phyloP scores from a whole-genome alignment of 495 filamentous ascomycete genomes.

The Penicillium crystallinum region DNA sequence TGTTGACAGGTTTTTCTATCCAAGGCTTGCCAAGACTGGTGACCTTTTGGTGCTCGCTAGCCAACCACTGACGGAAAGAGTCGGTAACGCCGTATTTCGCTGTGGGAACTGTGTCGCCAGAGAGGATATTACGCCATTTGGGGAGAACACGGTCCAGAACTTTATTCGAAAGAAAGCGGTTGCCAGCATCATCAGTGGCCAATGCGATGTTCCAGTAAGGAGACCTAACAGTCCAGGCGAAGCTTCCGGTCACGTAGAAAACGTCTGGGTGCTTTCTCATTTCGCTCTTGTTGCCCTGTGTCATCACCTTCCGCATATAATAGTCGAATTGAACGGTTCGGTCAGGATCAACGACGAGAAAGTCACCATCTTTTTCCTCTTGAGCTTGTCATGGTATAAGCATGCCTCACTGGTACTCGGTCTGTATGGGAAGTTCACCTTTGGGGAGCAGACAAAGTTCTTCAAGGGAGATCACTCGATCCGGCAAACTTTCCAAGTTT shows the following conservation, averaged over 20 bases:
- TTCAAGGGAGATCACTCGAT: neutral
- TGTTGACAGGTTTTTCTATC: neutral
- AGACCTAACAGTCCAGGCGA: neutral
- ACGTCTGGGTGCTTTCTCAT: neutral
- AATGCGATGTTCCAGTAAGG: conserved; percentile 5
- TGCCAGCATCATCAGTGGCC: neutral
- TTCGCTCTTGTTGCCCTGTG: neutral
- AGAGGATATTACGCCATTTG: neutral
- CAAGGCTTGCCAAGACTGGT: neutral
- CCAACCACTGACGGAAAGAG: neutral
- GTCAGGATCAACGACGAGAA: neutral
- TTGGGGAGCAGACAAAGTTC: neutral
- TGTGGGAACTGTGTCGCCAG: neutral
- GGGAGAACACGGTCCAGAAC: conserved; percentile 1
- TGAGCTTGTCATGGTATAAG: neutral
- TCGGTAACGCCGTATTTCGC: neutral
- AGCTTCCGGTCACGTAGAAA: neutral
- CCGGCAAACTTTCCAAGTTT: neutral
- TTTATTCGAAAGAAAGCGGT: neutral
- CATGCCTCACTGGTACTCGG: neutral
- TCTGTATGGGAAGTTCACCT: neutral
- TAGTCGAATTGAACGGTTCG: neutral
- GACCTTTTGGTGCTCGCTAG: neutral
- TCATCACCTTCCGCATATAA: neutral
- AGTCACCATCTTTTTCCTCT: neutral